Base-by-base conservation (phyloP, 2,329 filamentous ascomycete species). In the Pseudonectria buxi region DNA sequence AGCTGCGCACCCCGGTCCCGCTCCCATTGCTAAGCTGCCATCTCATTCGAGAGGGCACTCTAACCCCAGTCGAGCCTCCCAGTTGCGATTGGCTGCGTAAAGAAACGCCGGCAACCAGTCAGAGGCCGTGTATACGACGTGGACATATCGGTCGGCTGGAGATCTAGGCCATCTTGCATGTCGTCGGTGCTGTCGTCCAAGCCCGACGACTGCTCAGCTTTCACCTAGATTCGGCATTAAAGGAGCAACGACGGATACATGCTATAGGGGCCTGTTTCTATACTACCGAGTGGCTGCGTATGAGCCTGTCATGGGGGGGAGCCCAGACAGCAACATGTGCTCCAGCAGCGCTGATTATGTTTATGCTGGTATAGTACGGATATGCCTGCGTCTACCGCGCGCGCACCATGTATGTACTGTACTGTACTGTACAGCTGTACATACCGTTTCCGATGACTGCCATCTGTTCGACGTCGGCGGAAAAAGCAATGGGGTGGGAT, bases 11-110 rank as follows among this genome's bases (percentile, higher is more conserved):
- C 18, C 18, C 18, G 5, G 18, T 30, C 18, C 28, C n/a, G 34
- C 34, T 36, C 39, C 44, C 36, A 38, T 49, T 52, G 49, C 43
- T 48, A 49, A 51, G 46, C 46, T 51, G 37, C 44, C 45, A 40
- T 50, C 14, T 32, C 42, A 40, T 44, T 43, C 35, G 45, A 44
- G 42, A 30, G 18, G 22, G 33, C 30, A 35, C 27, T 13, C 11
- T 25, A 34, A 25, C 11, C 35, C 28, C 14, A 18, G 16, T 40
- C 33, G 32, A 22, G 15, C 13, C 39, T 18, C 29, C 36, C 30
- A 31, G 36, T 30, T 36, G 38, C 41, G 45, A 51, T 51, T 51
- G 49, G 49, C 24, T 29, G 25, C 28, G 14, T 15, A 16, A 26
- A 29, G 30, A 40, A 46, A 33, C 41, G 38, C 36, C 30, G 33